Evolutionary conservation across 1,284 basidiomycete species (phyloP).

Genomic region (Naganishia liquefaciens): DNA sequence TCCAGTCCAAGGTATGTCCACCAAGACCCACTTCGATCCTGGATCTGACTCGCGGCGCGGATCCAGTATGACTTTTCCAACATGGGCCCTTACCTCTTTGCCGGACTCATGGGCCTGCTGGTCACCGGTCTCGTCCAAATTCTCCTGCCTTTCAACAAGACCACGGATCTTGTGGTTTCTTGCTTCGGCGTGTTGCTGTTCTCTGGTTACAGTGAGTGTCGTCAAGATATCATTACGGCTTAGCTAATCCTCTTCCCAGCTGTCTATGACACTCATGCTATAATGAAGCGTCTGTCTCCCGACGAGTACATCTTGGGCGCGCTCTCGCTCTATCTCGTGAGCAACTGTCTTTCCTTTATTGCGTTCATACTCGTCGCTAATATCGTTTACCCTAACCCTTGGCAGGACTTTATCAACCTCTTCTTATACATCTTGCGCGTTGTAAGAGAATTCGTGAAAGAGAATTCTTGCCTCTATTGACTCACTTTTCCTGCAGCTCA

Average conservation of each 20-base stretch:
- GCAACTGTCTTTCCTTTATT: too few species aligned
- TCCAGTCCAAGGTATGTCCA: conserved; percentile 52
- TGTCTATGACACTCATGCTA: conserved; percentile 46
- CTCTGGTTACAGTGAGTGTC: conserved; percentile 51
- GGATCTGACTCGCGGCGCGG: not conserved
- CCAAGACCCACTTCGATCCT: not conserved
- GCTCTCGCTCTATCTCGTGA: conserved; percentile 43
- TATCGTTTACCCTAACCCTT: too few species aligned
- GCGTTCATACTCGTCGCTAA: too few species aligned
- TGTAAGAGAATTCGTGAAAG: conserved; percentile 36
- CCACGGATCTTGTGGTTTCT: conserved; percentile 50
- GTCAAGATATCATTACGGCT: conserved; percentile 2
- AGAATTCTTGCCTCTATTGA: conserved; percentile 52
- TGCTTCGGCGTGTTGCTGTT: conserved; percentile 51
- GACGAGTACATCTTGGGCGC: conserved; percentile 51
- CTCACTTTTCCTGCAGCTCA: not conserved
- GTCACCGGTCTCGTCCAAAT: conserved; percentile 48
- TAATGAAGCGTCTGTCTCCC: conserved; percentile 53
- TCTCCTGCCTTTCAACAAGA: conserved; percentile 53
- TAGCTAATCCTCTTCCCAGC: conserved; percentile 8
- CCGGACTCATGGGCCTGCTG: conserved; percentile 50
- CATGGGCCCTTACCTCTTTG: conserved; percentile 50
- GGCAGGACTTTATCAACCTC: conserved; percentile 45
- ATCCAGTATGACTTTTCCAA: conserved; percentile 51
- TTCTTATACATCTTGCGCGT: conserved; percentile 52